Conservation (phyloP, 2,329 filamentous ascomycete genomes). For the Chrysosporium queenslandicum region DNA sequence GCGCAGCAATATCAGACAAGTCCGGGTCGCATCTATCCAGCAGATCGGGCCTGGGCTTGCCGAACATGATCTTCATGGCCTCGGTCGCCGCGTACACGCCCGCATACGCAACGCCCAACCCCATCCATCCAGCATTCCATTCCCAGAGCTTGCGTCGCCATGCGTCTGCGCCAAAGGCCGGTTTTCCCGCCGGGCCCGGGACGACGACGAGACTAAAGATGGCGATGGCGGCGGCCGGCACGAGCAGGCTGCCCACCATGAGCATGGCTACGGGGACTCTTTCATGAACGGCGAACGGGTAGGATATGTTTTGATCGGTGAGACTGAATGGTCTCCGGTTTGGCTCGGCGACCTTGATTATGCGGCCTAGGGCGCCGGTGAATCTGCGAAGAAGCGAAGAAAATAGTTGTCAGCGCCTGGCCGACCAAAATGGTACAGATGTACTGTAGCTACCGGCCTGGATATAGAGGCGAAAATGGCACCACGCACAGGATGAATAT, state of each 20-base stretch:
- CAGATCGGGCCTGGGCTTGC: conserved; percentile 55
- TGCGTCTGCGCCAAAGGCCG: conserved; percentile 32
- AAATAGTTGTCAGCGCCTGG: not conserved
- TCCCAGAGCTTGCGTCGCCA: conserved; percentile 86
- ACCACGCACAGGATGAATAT: conserved; percentile 48
- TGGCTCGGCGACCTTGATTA: conserved; percentile 51
- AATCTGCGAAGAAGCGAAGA: conserved; percentile 30
- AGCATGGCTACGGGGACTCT: conserved; percentile 60
- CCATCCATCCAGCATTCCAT: conserved; percentile 74
- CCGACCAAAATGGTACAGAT: not conserved
- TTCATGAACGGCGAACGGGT: conserved; percentile 59
- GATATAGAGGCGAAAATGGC: not conserved
- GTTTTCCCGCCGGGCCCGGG: conserved; percentile 58
- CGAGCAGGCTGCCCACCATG: conserved; percentile 51
- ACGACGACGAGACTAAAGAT: conserved; percentile 59
- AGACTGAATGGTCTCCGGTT: conserved; percentile 63
- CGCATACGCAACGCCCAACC: conserved; percentile 62
- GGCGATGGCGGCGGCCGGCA: conserved; percentile 59
- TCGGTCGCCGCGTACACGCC: conserved; percentile 71
- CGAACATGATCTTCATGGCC: conserved; percentile 67
- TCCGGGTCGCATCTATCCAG: conserved; percentile 68
- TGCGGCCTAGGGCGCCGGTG: conserved; percentile 50
- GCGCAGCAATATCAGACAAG: conserved; percentile 48
- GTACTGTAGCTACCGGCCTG: not conserved
- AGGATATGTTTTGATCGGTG: conserved; percentile 67